A percentile compares a stretch with the other conserved stretches of the same genome.
phyloP scores from a whole-genome alignment of 148 eudicot species.

The Arctostaphylos glauca region DNA sequence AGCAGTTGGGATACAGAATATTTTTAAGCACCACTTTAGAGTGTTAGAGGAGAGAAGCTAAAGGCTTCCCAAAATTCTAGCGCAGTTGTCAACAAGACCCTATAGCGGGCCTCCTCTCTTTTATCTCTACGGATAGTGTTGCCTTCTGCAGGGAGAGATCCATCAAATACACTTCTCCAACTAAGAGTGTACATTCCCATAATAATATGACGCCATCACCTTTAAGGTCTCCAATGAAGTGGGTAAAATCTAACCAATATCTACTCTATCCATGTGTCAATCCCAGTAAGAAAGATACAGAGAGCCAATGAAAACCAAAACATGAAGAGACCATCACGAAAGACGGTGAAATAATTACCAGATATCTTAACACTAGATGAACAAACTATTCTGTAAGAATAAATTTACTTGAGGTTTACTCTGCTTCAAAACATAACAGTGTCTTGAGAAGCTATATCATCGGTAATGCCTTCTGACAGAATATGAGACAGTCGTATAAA shows the following conservation, averaged over 20 bases:
- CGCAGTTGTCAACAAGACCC: slow-evolving; percentile 52
- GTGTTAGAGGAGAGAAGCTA: slow-evolving; percentile 29
- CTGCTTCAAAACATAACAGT: background rate
- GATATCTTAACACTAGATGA: slow-evolving; percentile 8
- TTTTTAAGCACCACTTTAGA: slow-evolving; percentile 35
- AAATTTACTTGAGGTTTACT: background rate
- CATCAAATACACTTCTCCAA: slow-evolving; percentile 32
- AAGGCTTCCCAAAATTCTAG: slow-evolving; percentile 47
- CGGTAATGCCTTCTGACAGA: background rate
- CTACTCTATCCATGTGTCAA: background rate
- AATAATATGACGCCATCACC: background rate
- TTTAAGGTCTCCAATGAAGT: background rate
- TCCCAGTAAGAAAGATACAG: slow-evolving; percentile 22
- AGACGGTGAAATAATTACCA: slow-evolving; percentile 30
- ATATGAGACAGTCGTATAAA: background rate
- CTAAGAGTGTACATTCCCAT: slow-evolving; percentile 25
- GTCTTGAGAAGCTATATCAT: background rate
- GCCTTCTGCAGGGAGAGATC: slow-evolving; percentile 49
- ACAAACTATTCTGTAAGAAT: background rate
- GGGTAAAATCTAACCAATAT: background rate
- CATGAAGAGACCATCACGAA: slow-evolving; percentile 20
- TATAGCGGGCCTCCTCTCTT: slow-evolving; percentile 40
- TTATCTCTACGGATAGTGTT: slow-evolving; percentile 42
- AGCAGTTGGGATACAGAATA: slow-evolving; percentile 34
- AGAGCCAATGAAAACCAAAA: slow-evolving; percentile 26